Base-by-base conservation (phyloP, 805 yeast species). In the Geotrichum ghanense region DNA sequence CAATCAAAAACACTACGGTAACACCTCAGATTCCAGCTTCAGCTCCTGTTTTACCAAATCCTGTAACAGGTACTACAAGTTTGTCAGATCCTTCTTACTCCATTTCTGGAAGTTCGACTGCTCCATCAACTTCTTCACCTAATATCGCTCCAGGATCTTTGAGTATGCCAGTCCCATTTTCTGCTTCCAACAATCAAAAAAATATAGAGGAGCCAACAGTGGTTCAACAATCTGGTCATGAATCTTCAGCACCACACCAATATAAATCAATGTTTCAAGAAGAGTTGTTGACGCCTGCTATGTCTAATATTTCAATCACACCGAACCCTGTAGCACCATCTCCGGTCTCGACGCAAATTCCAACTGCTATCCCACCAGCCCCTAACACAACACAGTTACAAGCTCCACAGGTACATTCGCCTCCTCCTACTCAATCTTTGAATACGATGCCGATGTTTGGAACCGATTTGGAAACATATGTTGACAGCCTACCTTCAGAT, bases 391-490 rank as follows among this genome's bases (percentile, higher is more conserved):
- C n/a, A n/a, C n/a, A n/a, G n/a, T n/a, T n/a, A n/a, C n/a, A n/a
- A n/a, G n/a, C 37, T 10, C 37, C 37, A 31, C 5, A 9, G 14
- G 31, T 25, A 9, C 31, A 25, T 25, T 9, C 31, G 9, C 14
- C 37, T 31, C 19, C 37, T 31, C 10, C 14, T 6, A 16, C 37
- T 31, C 71, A 71, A 3, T 61, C 56, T 16, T 21, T 50, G 17
- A 26, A 43, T 12, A 27, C 61, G 3, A 60, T 72, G 47, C 70
- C 72, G 27, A 79, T 95, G 0, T 92, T 86, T 65, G 97, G 96
- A 0, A 78, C 81, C 0, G 81, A 94, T 1, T 72, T 92, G n/a
- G 94, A 83, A 49, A 77, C 72, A 7, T 66, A 86, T 40, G 78
- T 88, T 17, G 82, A 80, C 51, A 78, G 74, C 16, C 37, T 31